phyloP scores from a whole-genome alignment of 2,329 filamentous ascomycete species.

The Fusarium sp. region DNA sequence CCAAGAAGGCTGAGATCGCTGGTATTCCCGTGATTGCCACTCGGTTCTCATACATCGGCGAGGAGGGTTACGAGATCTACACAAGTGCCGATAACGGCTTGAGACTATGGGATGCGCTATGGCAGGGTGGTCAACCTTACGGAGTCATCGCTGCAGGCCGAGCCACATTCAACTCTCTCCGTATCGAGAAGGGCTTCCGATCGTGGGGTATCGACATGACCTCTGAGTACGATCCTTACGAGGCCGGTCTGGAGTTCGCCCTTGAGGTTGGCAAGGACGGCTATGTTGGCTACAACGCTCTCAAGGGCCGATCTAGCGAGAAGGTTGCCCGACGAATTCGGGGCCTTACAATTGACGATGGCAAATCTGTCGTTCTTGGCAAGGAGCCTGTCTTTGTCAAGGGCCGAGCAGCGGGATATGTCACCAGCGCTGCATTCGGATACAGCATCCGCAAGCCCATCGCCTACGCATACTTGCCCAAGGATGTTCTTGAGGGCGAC shows the following conservation, averaged over 20 bases:
- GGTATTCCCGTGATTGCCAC: constrained; percentile 69
- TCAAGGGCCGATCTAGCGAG: constrained; percentile 58
- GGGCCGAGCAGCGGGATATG: constrained; percentile 65
- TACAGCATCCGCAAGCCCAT: constrained; percentile 71
- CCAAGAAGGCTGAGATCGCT: constrained; percentile 63
- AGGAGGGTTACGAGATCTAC: constrained; percentile 73
- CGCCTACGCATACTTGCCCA: constrained; percentile 70
- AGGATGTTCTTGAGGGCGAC: constrained; percentile 60
- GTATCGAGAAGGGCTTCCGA: constrained; percentile 71
- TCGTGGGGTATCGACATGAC: constrained; percentile 70
- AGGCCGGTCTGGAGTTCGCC: constrained; percentile 67
- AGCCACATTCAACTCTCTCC: constrained; percentile 68
- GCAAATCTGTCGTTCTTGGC: constrained; percentile 68
- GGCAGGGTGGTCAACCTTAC: constrained; percentile 64
- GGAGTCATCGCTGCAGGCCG: constrained; percentile 71
- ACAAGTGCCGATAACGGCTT: constrained; percentile 70
- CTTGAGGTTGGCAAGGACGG: constrained; percentile 61
- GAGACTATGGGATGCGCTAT: constrained; percentile 70
- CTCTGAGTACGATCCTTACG: constrained; percentile 71
- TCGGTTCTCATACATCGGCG: constrained; percentile 71
- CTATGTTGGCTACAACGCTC: constrained; percentile 66
- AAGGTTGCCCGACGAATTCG: constrained; percentile 55
- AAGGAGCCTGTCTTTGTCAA: constrained; percentile 71
- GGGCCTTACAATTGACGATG: constrained; percentile 68
- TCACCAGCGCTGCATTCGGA: constrained; percentile 72